A percentile compares a stretch with the other conserved stretches of the same genome.
Conservation (phyloP, 768 basidiomycete genomes). For the Lentinula sp. region DNA sequence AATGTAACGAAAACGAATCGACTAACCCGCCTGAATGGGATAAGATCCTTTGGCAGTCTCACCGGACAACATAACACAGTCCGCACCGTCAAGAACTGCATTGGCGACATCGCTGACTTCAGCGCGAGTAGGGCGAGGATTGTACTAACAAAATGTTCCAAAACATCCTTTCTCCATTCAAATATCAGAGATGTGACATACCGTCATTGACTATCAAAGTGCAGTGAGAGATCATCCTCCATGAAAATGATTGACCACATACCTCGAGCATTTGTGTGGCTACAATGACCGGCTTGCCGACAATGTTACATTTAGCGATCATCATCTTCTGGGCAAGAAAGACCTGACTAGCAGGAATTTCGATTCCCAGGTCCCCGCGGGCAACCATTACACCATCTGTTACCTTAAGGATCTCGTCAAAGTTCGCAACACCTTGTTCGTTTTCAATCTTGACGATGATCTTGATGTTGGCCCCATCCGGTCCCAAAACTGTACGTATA, state of each 20-base stretch:
- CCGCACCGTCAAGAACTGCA: constrained; percentile 96
- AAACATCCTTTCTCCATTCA: neutral
- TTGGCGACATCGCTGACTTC: constrained; percentile 99
- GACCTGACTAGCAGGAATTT: constrained; percentile 98
- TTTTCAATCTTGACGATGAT: constrained; percentile 99
- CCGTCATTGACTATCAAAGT: constrained; percentile 82
- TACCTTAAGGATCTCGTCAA: constrained; percentile 95
- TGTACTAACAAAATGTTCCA: constrained; percentile 55
- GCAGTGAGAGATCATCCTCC: constrained; percentile 9
- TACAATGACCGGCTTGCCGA: constrained; percentile 96
- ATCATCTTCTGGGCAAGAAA: constrained; percentile 99
- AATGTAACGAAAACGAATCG: neutral
- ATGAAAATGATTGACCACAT: constrained; percentile 11
- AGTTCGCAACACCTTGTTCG: constrained; percentile 97
- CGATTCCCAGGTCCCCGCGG: constrained; percentile 98
- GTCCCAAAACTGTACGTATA: constrained; percentile 89
- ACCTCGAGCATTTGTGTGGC: constrained; percentile 99
- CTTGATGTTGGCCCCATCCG: constrained; percentile 94
- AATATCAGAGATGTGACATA: constrained; percentile 26
- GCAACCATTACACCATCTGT: constrained; percentile 99
- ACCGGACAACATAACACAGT: constrained; percentile 99
- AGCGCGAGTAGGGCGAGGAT: constrained; percentile 97
- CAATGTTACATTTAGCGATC: constrained; percentile 98
- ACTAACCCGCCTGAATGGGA: constrained; percentile 87
- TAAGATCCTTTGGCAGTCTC: constrained; percentile 98